Evolutionary conservation across 352 stramenopile genomes (phyloP), one percentile per base, ranked within the genome.

Genomic region (Phytophthora sp.): DNA sequence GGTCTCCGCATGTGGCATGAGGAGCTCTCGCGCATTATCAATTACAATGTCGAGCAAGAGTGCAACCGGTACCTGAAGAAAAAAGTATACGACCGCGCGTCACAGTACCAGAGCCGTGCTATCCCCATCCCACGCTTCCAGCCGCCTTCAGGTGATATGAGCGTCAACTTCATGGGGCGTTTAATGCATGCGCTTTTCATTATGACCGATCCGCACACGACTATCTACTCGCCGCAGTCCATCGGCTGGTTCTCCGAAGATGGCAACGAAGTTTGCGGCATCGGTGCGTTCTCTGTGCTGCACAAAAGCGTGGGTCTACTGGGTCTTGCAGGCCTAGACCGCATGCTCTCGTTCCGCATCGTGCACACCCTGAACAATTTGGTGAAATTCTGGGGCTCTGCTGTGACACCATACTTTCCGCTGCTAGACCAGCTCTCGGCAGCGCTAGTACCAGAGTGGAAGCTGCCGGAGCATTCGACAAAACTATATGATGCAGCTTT

Each of bases 31-130:
- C 90, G 96, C 15, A 96, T 98, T 57, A 97, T 98, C 56, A 97
- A 96, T 54, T 98, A 97, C 77, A 98, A 98, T 43, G 88, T 97
- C n/a, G 95, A 98, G 68, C 91, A 98, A 54, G 96, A 98, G 70
- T 95, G 87, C 79, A 98, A 98, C 63, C 93, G 94, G 8, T 98
- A 97, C 64, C 54, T 98, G 37, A 97, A 97, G 69, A 97, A 98
- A 62, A 97, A 98, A 54, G 91, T 98, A 23, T 93, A 97, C 55
- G 90, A 97, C 62, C 75, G 82, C 20, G 79, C 88, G 12, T 98
- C 90, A 5, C 89, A 95, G 62, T 98, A 91, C 54, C 93, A 98
- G 62, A 97, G 81, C 27, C 87, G 87, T 21, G 89, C 92, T 28
- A 96, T 97, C 31, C 94, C 95, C 31, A 98, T 98, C 49, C 95